A percentile compares a stretch with the other conserved stretches of the same genome.
Evolutionary conservation across 176 grass and related monocot species (phyloP).

Genomic region (Bothriochloa decipiens): DNA sequence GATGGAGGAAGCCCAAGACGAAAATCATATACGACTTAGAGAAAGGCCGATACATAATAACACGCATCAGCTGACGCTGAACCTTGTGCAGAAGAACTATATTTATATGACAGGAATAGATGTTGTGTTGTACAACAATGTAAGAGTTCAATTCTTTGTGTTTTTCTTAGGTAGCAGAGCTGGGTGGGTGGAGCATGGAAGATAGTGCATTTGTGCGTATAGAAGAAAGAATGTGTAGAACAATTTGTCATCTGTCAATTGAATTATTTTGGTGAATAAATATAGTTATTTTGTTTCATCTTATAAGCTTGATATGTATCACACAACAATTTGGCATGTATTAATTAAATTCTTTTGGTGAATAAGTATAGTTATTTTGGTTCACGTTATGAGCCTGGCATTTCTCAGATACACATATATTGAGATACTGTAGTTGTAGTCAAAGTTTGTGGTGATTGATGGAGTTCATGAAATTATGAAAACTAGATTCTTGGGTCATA

Average conservation of each 20-base stretch:
- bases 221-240: constrained; percentile 39
- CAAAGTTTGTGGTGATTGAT: neutral
- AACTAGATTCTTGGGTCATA: neutral
- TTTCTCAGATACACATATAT: neutral
- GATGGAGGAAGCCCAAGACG: constrained; percentile 71
- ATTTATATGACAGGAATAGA: constrained; percentile 47
- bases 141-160: constrained; percentile 62
- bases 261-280: constrained; percentile 31
- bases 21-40: constrained; percentile 96
- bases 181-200: constrained; percentile 32
- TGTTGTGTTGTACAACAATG: constrained; percentile 56
- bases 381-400: neutral
- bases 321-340: neutral
- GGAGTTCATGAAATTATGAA: neutral
- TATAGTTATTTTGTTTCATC: neutral
- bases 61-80: constrained; percentile 57
- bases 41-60: constrained; percentile 89
- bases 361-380: neutral
- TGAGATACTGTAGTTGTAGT: neutral
- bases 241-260: constrained; percentile 31
- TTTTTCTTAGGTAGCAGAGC: constrained; percentile 40
- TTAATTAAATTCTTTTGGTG: neutral
- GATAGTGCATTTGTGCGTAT: constrained; percentile 30
- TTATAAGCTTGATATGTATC: neutral
- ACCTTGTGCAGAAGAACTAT: constrained; percentile 38